Base-by-base conservation (phyloP, 2,329 filamentous ascomycete species). In the Colletotrichum musae region DNA sequence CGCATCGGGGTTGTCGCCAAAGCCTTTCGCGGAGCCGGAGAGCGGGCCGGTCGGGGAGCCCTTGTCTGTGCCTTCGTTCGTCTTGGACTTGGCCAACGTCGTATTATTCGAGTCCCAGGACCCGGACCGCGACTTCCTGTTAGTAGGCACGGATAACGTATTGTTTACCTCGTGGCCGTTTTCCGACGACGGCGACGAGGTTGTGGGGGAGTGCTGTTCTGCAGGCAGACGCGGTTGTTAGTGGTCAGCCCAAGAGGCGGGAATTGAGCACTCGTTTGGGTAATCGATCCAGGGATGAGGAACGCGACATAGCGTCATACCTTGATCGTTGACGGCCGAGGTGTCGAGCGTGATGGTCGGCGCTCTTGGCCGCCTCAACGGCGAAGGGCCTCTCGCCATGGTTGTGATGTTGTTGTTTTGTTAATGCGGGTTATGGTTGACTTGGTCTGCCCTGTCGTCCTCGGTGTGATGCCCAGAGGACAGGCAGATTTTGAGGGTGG, bases 1-100 rank as follows among this genome's bases (percentile, higher is more conserved):
- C 16, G 70, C 59, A 16, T 79, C 76, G 21, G 74, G 60, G 47
- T 74, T 73, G 63, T 77, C 73, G 63, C 75, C 61, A 32, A 73
- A 58, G 52, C 50, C 62, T 41, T 59, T 68, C 18, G 71, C 72
- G 58, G 70, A 63, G 24, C 18, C 58, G 43, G 62, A 54, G 28
- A 24, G 28, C 9, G 59, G 60, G 24, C 15, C 50, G 18, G 60
- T 64, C 2, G 65, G 65, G 47, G 65, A 64, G 32, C 50, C 62
- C 66, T 69, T 69, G 54, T 71, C 70, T 9, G 54, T 57, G 16
- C 50, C 57, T 6, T 70, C 68, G 28, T 58, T 58, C 5, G 69
- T 68, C 28, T 67, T 71, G 5, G 63, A 68, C 41, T 70, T 70
- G 21, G 70, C 69, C 24, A 64, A 58, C 21, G 63, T 70, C 7